Conservation (phyloP, 2,329 filamentous ascomycete species). For the Cladosporium sp. region DNA sequence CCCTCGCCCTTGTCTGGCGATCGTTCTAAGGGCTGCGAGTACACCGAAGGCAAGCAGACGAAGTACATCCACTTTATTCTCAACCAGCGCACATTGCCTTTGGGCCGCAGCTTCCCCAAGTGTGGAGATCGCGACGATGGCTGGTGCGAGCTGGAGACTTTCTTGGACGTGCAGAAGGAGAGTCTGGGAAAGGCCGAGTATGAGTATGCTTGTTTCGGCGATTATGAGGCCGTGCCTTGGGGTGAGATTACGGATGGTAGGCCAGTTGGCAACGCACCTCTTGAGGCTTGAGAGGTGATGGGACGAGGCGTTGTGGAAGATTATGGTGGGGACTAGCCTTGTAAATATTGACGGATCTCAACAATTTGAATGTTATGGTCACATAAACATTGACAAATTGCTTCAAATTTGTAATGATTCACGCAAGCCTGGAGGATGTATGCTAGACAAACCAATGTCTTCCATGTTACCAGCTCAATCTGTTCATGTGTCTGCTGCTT, state of each 20-base stretch:
- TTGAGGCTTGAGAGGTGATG: neutral
- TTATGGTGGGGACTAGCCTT: no score
- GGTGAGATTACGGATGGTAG: constrained; percentile 50
- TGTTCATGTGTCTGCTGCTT: no score
- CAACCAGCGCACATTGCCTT: constrained; percentile 63
- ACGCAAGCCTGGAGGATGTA: no score
- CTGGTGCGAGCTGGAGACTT: constrained; percentile 70
- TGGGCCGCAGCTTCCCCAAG: constrained; percentile 61
- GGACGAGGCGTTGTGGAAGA: no score
- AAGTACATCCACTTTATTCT: constrained; percentile 70
- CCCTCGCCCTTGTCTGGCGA: constrained; percentile 59
- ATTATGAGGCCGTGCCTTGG: constrained; percentile 48
- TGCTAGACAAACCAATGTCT: no score
- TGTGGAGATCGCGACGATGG: constrained; percentile 66
- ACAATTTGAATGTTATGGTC: no score
- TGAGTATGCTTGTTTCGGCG: constrained; percentile 62
- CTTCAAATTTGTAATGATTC: no score
- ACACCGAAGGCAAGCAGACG: constrained; percentile 48
- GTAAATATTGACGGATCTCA: no score
- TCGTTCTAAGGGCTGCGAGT: constrained; percentile 44
- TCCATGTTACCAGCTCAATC: no score
- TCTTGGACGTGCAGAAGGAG: constrained; percentile 58
- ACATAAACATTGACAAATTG: no score
- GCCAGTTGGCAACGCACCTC: constrained; percentile 29
- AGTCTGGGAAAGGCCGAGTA: constrained; percentile 58